These are phyloP conservation scores for Sporothrix variecibatus DNA, from an alignment of 2,329 filamentous ascomycete genomes.

Conservation along the genomic window DNA sequence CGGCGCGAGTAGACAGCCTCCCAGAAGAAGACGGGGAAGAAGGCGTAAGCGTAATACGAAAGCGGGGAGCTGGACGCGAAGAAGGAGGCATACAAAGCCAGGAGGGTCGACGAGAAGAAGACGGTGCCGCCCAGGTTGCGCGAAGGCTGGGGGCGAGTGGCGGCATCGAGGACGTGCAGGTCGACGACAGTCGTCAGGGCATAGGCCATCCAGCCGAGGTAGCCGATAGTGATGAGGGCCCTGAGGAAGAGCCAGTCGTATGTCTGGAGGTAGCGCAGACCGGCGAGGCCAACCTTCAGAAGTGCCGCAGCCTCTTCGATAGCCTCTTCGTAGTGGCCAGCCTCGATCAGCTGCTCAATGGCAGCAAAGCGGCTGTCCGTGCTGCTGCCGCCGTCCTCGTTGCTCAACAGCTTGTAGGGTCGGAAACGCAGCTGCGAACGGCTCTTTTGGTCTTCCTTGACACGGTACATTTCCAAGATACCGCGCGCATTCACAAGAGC, in stretches of 20 bases:
- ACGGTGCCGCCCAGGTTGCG: constrained; percentile 61
- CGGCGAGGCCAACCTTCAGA: constrained; percentile 75
- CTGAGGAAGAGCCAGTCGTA: constrained; percentile 98
- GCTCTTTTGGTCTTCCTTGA: constrained; percentile 87
- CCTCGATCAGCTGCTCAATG: constrained; percentile 68
- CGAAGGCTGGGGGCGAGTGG: constrained; percentile 62
- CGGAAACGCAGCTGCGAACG: constrained; percentile 73
- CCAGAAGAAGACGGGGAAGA: constrained; percentile 96
- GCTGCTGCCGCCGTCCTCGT: constrained; percentile 39
- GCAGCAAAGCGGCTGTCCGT: constrained; percentile 65
- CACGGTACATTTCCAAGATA: constrained; percentile 92
- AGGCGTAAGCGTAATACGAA: constrained; percentile 87
- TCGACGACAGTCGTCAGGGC: constrained; percentile 87
- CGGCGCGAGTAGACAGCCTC: constrained; percentile 86
- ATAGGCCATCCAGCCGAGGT: constrained; percentile 94
- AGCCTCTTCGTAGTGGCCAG: constrained; percentile 69
- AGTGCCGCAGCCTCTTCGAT: constrained; percentile 77
- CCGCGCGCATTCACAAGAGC: constrained; percentile 80
- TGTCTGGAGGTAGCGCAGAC: constrained; percentile 90
- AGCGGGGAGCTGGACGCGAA: constrained; percentile 74
- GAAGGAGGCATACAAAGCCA: constrained; percentile 76
- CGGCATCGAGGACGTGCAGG: constrained; percentile 77
- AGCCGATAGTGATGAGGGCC: constrained; percentile 84
- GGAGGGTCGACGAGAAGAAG: constrained; percentile 75
- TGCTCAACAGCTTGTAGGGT: constrained; percentile 71